phyloP scores from a whole-genome alignment of 2,329 filamentous ascomycete species.

The Colletotrichum sp. region DNA sequence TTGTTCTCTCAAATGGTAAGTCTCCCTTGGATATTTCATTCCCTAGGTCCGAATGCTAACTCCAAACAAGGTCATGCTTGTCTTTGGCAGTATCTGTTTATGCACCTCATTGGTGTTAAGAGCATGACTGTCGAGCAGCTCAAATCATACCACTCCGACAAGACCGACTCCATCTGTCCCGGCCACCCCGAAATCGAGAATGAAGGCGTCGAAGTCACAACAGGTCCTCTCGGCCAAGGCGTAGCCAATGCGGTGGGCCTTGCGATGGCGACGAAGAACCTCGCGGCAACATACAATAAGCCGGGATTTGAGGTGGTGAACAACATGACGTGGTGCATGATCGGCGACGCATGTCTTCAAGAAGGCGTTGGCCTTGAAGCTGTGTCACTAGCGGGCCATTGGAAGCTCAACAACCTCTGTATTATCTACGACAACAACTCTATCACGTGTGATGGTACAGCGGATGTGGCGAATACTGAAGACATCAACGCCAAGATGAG shows the following conservation, averaged over 20 bases:
- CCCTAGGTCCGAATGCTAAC: rapidly evolving
- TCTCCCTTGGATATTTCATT: rapidly evolving
- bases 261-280: slow-evolving; percentile 61
- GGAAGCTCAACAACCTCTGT: slow-evolving; percentile 59
- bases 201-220: slow-evolving; percentile 63
- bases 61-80: slow-evolving; percentile 45
- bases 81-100: slow-evolving; percentile 58
- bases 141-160: slow-evolving; percentile 54
- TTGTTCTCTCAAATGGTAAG: slow-evolving; percentile 63
- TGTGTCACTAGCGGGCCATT: slow-evolving; percentile 60
- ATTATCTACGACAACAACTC: slow-evolving; percentile 68
- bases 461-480: slow-evolving; percentile 59
- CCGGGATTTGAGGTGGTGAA: slow-evolving; percentile 52
- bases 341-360: slow-evolving; percentile 62
- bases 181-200: slow-evolving; percentile 64
- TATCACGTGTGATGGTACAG: slow-evolving; percentile 62
- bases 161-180: slow-evolving; percentile 53
- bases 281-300: slow-evolving; percentile 58
- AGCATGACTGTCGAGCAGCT: slow-evolving; percentile 62
- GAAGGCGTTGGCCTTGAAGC: slow-evolving; percentile 64
- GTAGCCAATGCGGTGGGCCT: slow-evolving; percentile 65
- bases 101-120: slow-evolving; percentile 59
- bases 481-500: slow-evolving; percentile 64
- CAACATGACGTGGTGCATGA: slow-evolving; percentile 61
- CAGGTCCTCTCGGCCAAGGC: slow-evolving; percentile 63